phyloP scores from a whole-genome alignment of 352 stramenopile species.

The Phytophthora kernoviae region DNA sequence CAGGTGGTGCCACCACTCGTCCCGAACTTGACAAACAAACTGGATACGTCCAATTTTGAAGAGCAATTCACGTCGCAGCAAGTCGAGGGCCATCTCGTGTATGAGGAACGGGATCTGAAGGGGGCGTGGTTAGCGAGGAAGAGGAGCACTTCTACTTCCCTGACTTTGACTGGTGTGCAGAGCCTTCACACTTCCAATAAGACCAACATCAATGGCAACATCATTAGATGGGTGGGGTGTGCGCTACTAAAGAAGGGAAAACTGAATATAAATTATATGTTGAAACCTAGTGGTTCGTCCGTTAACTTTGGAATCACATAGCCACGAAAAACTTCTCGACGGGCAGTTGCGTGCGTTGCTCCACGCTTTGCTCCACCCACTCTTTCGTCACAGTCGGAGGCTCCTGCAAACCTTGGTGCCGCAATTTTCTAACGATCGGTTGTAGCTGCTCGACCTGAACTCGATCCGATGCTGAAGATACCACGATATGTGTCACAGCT shows the following conservation, averaged over 20 bases:
- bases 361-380: constrained; percentile 63
- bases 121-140: constrained; percentile 29
- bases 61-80: constrained; percentile 74
- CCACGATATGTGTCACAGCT: constrained; percentile 68
- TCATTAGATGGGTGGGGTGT: background rate
- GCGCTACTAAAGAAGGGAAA: constrained; percentile 2
- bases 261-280: constrained; percentile 50
- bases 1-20: constrained; percentile 68
- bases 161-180: constrained; percentile 79
- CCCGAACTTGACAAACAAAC: constrained; percentile 43
- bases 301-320: constrained; percentile 29
- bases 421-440: constrained; percentile 51
- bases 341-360: constrained; percentile 51
- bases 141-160: constrained; percentile 55
- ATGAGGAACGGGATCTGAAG: constrained; percentile 49
- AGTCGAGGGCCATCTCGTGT: constrained; percentile 64
- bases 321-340: constrained; percentile 59
- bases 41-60: constrained; percentile 82
- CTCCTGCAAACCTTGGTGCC: constrained; percentile 48
- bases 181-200: constrained; percentile 52
- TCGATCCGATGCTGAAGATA: constrained; percentile 30
- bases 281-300: constrained; percentile 4
- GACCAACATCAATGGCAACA: constrained; percentile 6
- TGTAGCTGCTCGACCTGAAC: constrained; percentile 44
- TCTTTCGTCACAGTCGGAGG: constrained; percentile 60